A percentile compares a stretch with the other conserved stretches of the same genome.
Conservation (phyloP, 2,329 filamentous ascomycete genomes). For the Xylaria sp. region DNA sequence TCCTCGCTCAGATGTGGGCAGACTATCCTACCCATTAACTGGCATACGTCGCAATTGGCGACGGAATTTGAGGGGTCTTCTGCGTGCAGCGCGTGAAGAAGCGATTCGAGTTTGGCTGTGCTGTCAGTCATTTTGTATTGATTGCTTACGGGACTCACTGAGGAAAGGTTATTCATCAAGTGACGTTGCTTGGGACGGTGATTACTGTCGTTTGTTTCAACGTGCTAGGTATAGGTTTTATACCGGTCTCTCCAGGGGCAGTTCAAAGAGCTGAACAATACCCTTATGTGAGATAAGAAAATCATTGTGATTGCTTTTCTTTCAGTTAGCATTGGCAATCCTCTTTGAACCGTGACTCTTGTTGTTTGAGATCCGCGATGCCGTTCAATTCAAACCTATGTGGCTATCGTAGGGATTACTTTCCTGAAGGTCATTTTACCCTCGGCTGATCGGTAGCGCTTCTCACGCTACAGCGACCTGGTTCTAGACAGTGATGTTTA, state of each 20-base stretch:
- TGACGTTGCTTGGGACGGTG: background rate
- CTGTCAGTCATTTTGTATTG: background rate
- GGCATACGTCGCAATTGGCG: slow-evolving; percentile 1
- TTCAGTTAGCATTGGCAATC: background rate
- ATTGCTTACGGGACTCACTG: no score
- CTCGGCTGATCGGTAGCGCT: no score
- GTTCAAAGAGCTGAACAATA: background rate
- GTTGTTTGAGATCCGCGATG: no score
- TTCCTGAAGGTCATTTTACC: no score
- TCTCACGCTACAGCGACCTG: no score
- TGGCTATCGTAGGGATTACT: no score
- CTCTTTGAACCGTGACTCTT: no score
- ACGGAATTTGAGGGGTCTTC: background rate
- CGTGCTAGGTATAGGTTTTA: background rate
- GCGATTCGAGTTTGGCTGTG: background rate
- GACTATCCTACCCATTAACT: background rate
- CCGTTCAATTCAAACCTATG: no score
- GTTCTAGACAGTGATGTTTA: no score
- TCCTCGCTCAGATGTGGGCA: background rate
- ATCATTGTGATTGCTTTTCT: background rate
- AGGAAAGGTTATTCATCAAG: no score
- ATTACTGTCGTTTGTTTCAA: background rate
- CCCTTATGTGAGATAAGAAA: background rate
- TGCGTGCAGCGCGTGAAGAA: slow-evolving; percentile 2
- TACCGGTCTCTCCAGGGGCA: background rate